Percentiles rank a stretch among this genome's conserved stretches.
These are phyloP conservation scores for Syzygium syzygioides DNA, from an alignment of 441 rosid species.

Conservation along the genomic window DNA sequence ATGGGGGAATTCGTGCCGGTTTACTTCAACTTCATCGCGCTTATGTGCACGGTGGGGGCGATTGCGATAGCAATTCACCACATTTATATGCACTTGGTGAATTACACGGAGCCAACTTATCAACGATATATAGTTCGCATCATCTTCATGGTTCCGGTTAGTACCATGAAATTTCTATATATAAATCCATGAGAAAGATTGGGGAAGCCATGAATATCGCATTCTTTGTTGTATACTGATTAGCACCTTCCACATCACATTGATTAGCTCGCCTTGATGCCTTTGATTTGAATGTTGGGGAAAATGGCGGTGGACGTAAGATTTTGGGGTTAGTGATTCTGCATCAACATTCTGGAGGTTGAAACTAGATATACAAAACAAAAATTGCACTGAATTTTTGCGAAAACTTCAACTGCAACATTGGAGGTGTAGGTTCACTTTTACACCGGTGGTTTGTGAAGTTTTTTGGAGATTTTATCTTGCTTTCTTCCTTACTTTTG, in stretches of 20 bases:
- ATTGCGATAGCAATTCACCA: constrained; percentile 63
- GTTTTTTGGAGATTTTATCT: not conserved
- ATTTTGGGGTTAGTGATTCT: not conserved
- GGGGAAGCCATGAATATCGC: not conserved
- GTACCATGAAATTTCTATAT: constrained; percentile 11
- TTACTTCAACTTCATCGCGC: constrained; percentile 50
- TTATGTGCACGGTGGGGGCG: constrained; percentile 70
- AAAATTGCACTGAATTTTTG: not conserved
- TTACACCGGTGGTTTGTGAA: not conserved
- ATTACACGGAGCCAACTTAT: constrained; percentile 93
- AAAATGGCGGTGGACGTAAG: not conserved
- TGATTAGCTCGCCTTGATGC: not conserved
- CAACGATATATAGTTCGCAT: constrained; percentile 92
- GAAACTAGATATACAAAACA: not conserved
- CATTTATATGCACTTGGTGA: constrained; percentile 78
- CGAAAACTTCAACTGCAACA: not conserved
- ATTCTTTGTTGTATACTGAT: not conserved
- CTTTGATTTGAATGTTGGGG: not conserved
- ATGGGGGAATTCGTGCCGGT: constrained; percentile 62
- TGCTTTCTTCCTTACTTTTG: not conserved
- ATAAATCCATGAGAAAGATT: not conserved
- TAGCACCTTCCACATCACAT: not conserved
- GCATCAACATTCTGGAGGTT: not conserved
- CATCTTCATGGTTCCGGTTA: constrained; percentile 91
- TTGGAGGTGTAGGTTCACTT: not conserved